Base-by-base conservation (phyloP, 1,284 basidiomycete species). In the Singerocomus inundabilis region DNA sequence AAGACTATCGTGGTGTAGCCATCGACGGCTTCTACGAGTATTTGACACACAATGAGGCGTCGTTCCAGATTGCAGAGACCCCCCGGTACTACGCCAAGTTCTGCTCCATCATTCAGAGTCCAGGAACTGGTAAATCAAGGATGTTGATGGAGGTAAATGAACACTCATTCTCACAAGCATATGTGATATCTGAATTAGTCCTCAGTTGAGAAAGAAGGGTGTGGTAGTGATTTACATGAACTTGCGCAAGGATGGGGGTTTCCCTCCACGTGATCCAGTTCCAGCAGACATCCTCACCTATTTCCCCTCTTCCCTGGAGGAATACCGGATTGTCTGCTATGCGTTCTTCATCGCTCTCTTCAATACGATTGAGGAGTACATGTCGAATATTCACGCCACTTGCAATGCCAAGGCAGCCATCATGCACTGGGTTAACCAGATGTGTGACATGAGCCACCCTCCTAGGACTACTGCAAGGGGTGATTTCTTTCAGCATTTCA, bases 61-160 rank as follows among this genome's bases (percentile, higher is more conserved):
- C n/a, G 6, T 28, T 18, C 9, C 8, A n/a, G 10, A 26, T 24
- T 8, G 6, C n/a, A 6, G 7, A 12, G 25, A 10, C 7, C 9
- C 32, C 26, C 1, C 11, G 3, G 11, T 49, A 48, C 26, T 46
- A 59, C 8, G 48, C 44, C 38, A 51, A 45, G 30, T 48, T 53
- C n/a, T 59, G 56, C 28, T 53, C 53, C 2, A 25, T 58, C 3
- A 47, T 59, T 1, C 59, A 61, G 21, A 53, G 54, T 15, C 59
- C 49, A 0, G 59, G 57, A 3, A 61, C 57, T 0, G 57, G 58
- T 0, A 62, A 62, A 39, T 52, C 60, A 7, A 50, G 51, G 18
- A 33, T 60, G 21, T 9, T 55, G 8, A 54, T 46, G 0, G 50
- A 61, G 48, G 59, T 56, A 25, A 26, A 24, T 7, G 15, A 13